Conservation (phyloP, 768 basidiomycete genomes). For the Gymnopilus junonius region DNA sequence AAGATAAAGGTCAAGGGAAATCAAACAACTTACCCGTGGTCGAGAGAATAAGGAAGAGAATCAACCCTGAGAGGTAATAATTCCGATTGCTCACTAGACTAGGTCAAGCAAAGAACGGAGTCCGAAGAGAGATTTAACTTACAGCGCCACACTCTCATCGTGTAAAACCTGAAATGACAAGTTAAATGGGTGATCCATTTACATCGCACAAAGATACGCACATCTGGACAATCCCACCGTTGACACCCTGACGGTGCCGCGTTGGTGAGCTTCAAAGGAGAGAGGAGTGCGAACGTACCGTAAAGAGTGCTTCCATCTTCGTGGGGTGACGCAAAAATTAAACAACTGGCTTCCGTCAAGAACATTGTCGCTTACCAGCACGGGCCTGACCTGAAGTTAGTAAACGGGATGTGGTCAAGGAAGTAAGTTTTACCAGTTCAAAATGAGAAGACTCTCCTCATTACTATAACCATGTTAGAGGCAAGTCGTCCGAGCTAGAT, state of each 20-base stretch:
- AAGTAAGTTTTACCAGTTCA: conserved; percentile 30
- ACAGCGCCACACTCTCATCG: conserved; percentile 53
- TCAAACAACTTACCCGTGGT: conserved; percentile 31
- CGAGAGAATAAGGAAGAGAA: conserved; percentile 35
- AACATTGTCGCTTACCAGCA: conserved; percentile 34
- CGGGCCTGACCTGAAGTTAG: conserved; percentile 33
- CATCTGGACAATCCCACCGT: conserved; percentile 57
- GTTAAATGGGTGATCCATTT: no score
- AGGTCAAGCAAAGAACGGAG: neutral
- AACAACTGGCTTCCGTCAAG: neutral
- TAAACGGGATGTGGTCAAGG: neutral
- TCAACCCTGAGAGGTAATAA: conserved; percentile 33
- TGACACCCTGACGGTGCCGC: conserved; percentile 44
- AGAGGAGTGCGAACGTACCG: conserved; percentile 32
- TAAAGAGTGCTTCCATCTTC: conserved; percentile 51
- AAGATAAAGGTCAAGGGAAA: neutral
- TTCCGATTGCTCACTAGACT: conserved; percentile 46
- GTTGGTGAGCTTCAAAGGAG: neutral
- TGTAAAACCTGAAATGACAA: conserved; percentile 45
- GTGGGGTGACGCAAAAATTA: neutral
- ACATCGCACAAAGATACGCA: no score
- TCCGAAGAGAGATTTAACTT: conserved; percentile 16
- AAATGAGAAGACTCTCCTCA: conserved; percentile 21
- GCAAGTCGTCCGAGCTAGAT: neutral
- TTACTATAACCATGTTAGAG: conserved; percentile 21